Base-by-base conservation (phyloP, 441 rosid species). In the Populus hybrid region DNA sequence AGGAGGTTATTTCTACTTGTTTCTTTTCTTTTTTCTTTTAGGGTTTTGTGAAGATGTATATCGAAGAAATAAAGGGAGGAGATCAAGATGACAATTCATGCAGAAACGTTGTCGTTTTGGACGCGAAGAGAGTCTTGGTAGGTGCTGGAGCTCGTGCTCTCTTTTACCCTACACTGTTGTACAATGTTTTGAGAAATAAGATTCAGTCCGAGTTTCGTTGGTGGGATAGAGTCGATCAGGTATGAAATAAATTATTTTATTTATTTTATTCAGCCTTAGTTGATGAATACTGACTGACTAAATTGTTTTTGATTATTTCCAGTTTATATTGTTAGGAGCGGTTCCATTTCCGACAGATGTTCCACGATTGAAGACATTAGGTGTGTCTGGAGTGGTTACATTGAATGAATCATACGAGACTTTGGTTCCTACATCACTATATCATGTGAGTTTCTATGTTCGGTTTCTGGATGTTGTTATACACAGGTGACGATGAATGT, bases 181-280 rank as follows among this genome's bases (percentile, higher is more conserved):
- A 87, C 74, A 90, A 90, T 77, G 82, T 86, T 77, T 69, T 87
- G 10, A 85, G 93, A 76, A 89, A 87, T 83, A 87, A 83, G 79
- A 78, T 89, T 32, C 85, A 89, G 74, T 63, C 89, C 4, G 93
- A 87, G 68, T 89, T 89, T 82, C 84, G 88, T 35, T 89, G 93
- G 93, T 89, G 91, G 93, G 91, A 88, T 81, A 76, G 86, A 61
- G 84, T 88, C 67, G 90, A 83, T 75, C 85, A 87, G 93, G 91
- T 89, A 76, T 26, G 57, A 68, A 3, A 42, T 46, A 65, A 18
- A 9, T 66, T 20, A 6, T 54, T 63, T n/a, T 40, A 28, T 10
- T 68, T 30, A 7, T 1, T 2, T 20, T 7, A 6, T 18, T n/a
- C 30, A 59, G 35, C 38, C 24, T 6, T 57, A 12, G 26, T 74